Conservation (phyloP, 163 green algal genomes). For the Volvox carteri region DNA sequence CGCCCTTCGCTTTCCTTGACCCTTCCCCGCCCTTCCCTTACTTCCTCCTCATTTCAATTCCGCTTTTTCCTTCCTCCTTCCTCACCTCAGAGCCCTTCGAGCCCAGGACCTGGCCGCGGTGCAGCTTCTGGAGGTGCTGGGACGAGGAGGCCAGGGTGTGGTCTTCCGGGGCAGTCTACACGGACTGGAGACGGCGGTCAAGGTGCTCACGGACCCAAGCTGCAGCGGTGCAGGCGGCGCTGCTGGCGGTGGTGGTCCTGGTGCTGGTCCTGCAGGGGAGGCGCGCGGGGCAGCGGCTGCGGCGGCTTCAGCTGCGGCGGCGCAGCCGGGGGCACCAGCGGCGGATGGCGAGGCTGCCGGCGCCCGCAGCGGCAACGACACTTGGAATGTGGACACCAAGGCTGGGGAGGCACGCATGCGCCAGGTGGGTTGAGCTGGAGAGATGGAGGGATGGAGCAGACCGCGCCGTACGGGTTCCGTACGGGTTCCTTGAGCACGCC, state of each 20-base stretch:
- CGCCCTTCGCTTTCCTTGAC: too few species aligned
- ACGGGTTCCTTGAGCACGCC: too few species aligned
- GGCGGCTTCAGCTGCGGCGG: neutral
- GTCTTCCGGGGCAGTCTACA: slow-evolving; percentile 42
- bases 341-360: neutral
- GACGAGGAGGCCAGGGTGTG: slow-evolving; percentile 38
- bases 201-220: slow-evolving; percentile 36
- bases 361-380: neutral
- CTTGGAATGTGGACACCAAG: slow-evolving; percentile 17
- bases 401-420: slow-evolving; percentile 9
- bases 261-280: neutral
- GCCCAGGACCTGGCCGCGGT: slow-evolving; percentile 37
- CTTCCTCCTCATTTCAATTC: neutral
- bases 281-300: neutral
- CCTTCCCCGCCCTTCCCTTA: neutral
- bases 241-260: neutral
- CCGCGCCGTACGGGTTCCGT: too few species aligned
- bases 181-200: slow-evolving; percentile 48
- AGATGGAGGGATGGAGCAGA: too few species aligned
- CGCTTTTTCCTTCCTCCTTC: neutral
- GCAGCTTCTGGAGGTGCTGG: slow-evolving; percentile 45
- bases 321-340: neutral
- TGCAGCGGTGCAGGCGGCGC: neutral
- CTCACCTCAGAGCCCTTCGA: neutral
- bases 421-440: neutral